Evolutionary conservation across 495 filamentous ascomycete species (phyloP), one percentile per base, ranked within the genome.

Genomic region (Neurospora sp.): DNA sequence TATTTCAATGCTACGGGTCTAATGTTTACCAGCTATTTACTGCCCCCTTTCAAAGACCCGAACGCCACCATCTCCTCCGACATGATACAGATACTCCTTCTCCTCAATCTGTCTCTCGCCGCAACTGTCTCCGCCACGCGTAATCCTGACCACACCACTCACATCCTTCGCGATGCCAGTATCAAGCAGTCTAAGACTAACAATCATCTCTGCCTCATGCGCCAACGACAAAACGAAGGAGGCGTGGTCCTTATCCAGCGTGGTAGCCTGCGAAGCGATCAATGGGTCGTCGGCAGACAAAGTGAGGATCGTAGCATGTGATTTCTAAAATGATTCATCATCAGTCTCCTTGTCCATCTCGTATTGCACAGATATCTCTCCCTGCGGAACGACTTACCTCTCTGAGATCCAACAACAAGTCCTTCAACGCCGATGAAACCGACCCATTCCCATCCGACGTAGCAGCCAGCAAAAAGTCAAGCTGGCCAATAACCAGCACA

Each of bases 161-260:
- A 98, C 92, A 85, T 98, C 95, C 80, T 86, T 91, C 70, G 95
- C 96, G 18, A 89, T 86, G 2, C 95, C 95, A 0, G 93, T 97
- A 76, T 94, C 93, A 73, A 98, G 81, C 73, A 88, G 85, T 65
- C 93, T 85, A 38, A 94, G 81, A 73, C 92, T 89, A 78, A 94
- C 85, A 2, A 92, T 83, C 72, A 86, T 85, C 10, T 85, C 77
- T 11, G 96, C 93, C 76, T 89, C 84, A 80, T 97, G 93, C n/a
- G 91, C 92, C 76, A 92, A 74, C 4, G 85, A 86, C 71, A 92
- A 80, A 48, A 90, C 83, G 69, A 97, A 89, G 39, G 89, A 85
- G 10, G 92, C 86, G 80, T 94, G 91, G 69, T 90, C 86, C 44
- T 85, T 84, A 77, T 93, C 91, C 40, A 96, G 78, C 4, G 89